Evolutionary conservation across 305 asterid genomes (phyloP).

Genomic region (Withania somnifera): DNA sequence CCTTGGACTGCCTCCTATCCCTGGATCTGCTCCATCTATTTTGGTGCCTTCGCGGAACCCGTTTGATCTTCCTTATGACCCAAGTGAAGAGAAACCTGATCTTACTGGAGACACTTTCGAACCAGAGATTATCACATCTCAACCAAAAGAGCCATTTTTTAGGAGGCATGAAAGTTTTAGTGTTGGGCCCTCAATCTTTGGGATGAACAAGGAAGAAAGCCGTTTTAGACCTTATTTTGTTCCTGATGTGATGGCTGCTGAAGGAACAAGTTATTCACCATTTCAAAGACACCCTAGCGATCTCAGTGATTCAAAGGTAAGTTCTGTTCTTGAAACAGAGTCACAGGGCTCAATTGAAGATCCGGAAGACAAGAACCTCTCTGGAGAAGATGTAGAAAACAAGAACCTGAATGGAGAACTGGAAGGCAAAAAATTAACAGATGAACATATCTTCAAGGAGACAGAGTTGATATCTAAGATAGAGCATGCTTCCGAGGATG

Average conservation of each 20-base stretch:
- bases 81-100: conserved; percentile 73
- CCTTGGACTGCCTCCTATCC: conserved; percentile 67
- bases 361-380: conserved; percentile 23
- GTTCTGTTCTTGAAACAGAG: conserved; percentile 63
- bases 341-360: conserved; percentile 51
- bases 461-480: conserved; percentile 17
- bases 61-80: conserved; percentile 77
- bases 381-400: conserved; percentile 11
- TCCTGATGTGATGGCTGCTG: conserved; percentile 36
- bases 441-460: not conserved
- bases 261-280: conserved; percentile 39
- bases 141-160: conserved; percentile 45
- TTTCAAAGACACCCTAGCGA: conserved; percentile 55
- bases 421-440: not conserved
- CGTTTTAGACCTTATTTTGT: conserved; percentile 57
- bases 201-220: conserved; percentile 31
- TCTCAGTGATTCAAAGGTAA: conserved; percentile 60
- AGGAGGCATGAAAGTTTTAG: conserved; percentile 72
- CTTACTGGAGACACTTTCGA: conserved; percentile 54
- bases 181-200: conserved; percentile 56
- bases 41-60: conserved; percentile 69
- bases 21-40: conserved; percentile 96
- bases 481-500: conserved; percentile 43
- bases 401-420: not conserved
- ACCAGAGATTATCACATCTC: conserved; percentile 41